Evolutionary conservation across 495 filamentous ascomycete genomes (phyloP).

Genomic region (Penicillium coffeae): DNA sequence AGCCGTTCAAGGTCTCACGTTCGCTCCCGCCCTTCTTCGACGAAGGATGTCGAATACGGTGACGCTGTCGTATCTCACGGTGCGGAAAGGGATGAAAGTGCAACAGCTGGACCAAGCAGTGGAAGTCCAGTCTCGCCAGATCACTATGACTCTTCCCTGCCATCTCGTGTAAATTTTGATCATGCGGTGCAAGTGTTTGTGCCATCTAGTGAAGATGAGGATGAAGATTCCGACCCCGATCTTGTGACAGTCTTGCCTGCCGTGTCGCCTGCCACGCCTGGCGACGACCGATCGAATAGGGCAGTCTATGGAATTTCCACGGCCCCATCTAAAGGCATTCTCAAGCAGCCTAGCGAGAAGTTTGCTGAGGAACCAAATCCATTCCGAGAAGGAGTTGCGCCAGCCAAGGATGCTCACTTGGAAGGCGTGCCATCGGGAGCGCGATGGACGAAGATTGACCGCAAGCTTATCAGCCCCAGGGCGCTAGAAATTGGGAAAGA

Average conservation of each 20-base stretch:
- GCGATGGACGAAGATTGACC: conserved; percentile 7
- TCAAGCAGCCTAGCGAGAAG: neutral
- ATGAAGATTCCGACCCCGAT: too few relatives aligned
- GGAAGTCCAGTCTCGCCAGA: neutral
- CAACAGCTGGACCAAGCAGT: neutral
- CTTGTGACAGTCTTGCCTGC: too few relatives aligned
- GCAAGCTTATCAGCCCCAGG: neutral
- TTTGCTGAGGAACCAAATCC: conserved; percentile 5
- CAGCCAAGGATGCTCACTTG: neutral
- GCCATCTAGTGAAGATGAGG: neutral
- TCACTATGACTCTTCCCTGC: neutral
- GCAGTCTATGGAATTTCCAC: neutral
- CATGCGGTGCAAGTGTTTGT: neutral
- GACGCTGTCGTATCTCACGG: neutral
- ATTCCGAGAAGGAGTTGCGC: conserved; percentile 4
- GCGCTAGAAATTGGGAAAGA: conserved; percentile 1
- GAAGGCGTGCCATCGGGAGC: neutral
- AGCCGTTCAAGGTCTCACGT: conserved; percentile 3
- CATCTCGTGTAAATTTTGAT: neutral
- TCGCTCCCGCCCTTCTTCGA: neutral
- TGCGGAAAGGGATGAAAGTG: neutral
- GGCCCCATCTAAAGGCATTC: neutral
- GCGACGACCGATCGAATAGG: too few relatives aligned
- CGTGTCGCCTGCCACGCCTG: too few relatives aligned
- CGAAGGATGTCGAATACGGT: conserved; percentile 2